Evolutionary conservation across 1,139 yeast genomes (phyloP), one percentile per base, ranked within the genome.

Genomic region (Suhomyces wounanorum): DNA sequence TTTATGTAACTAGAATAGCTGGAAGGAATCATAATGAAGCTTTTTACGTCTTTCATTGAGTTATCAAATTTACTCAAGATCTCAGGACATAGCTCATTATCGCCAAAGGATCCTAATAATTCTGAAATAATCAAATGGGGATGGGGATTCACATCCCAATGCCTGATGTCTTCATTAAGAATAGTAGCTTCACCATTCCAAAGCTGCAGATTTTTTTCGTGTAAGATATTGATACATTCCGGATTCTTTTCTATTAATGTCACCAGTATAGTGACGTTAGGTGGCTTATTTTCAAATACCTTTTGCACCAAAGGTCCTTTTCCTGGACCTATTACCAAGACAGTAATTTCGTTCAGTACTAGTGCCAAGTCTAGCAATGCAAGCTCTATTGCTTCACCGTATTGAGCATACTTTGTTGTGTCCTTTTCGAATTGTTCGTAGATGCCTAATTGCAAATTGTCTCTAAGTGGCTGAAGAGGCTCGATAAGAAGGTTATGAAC

Each of bases 61-160:
- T 40, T 13, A 28, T 49, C 36, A 31, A 58, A 59, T 1, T 68
- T 60, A 21, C 63, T 59, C 5, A 84, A 59, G 52, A 95, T 85
- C 62, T 92, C 98, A 0, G 97, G 97, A 13, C 89, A 78, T 14
- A 89, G 73, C 63, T 92, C 98, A 65, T 92, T 92, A 65, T 95
- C 94, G 1, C 96, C 97, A 70, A 91, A 87, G 7, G 96, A 89
- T 2, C 97, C 97, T 26, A 92, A 67, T 30, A 92, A 72, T 64
- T 92, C 98, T 40, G 96, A 87, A 1, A 92, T 76, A 13, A 91
- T 78, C 42, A 91, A 63, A 59, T 87, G 79, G 55, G 59, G 43
- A 55, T 51, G 7, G 73, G 23, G 28, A 36, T 75, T 16, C 7
- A 52, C 10, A 2, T 64, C 52, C 78, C 84, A 79, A 3, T 60